phyloP scores from a whole-genome alignment of 352 stramenopile species.

The Aphanomyces stellatus region DNA sequence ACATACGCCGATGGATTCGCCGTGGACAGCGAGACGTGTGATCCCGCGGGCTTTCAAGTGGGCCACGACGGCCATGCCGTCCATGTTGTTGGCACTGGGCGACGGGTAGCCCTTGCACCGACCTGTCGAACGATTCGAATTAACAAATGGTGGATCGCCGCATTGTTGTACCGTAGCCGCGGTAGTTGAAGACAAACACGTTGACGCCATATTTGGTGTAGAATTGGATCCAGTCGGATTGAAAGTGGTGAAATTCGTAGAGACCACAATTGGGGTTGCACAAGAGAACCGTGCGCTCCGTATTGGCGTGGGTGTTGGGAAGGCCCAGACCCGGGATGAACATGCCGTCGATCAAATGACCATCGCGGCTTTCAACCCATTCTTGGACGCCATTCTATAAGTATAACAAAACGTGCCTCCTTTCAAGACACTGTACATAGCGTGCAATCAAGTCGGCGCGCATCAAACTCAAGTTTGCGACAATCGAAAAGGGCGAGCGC shows the following conservation, averaged over 20 bases:
- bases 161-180: slow-evolving; percentile 74
- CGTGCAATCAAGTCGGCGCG: slow-evolving; percentile 64
- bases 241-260: slow-evolving; percentile 83
- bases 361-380: slow-evolving; percentile 54
- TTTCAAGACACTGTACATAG: slow-evolving; percentile 41
- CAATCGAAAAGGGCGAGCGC: slow-evolving; percentile 37
- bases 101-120: slow-evolving; percentile 14
- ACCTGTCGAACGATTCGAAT: background rate
- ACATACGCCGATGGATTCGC: slow-evolving; percentile 67
- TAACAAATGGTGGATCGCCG: background rate
- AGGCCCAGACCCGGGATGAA: slow-evolving; percentile 36
- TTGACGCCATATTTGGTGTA: slow-evolving; percentile 73
- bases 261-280: slow-evolving; percentile 81
- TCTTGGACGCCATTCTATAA: slow-evolving; percentile 66
- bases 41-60: slow-evolving; percentile 46
- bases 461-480: slow-evolving; percentile 72
- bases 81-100: slow-evolving; percentile 17
- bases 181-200: slow-evolving; percentile 83
- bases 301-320: background rate
- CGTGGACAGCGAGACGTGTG: slow-evolving; percentile 61
- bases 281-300: slow-evolving; percentile 44
- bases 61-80: slow-evolving; percentile 51
- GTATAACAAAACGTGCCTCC: background rate
- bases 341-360: slow-evolving; percentile 73
- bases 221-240: slow-evolving; percentile 86